These are phyloP conservation scores for Lomentospora prolificans DNA, from an alignment of 2,329 filamentous ascomycete genomes.

Conservation along the genomic window DNA sequence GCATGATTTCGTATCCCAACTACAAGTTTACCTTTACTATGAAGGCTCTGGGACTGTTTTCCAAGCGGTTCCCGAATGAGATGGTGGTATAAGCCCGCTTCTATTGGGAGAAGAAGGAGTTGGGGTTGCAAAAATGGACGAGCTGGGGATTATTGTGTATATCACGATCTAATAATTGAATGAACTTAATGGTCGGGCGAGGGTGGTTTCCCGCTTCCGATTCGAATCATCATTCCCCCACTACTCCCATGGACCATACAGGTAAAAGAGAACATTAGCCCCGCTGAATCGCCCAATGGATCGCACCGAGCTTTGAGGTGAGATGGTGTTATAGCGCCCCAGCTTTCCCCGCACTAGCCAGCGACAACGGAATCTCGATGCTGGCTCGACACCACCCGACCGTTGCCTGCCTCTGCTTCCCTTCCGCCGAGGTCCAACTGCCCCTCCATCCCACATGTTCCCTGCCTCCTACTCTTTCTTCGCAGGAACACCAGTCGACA, in stretches of 20 bases:
- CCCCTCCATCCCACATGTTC: background rate
- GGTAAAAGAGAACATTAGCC: too few relatives aligned
- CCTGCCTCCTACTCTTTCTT: background rate
- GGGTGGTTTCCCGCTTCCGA: too few relatives aligned
- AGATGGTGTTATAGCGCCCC: background rate
- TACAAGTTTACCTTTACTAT: constrained; percentile 97
- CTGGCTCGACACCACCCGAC: background rate
- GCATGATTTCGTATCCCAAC: constrained; percentile 98
- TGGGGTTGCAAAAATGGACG: background rate
- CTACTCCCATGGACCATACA: too few relatives aligned
- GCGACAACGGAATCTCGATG: background rate
- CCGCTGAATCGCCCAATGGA: too few relatives aligned
- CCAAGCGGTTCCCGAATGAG: constrained; percentile 58
- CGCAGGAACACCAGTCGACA: background rate
- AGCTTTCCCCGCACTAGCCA: background rate
- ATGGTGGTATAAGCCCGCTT: constrained; percentile 38
- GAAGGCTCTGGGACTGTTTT: constrained; percentile 87
- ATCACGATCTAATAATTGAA: constrained; percentile 2
- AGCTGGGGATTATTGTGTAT: background rate
- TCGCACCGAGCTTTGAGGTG: too few relatives aligned
- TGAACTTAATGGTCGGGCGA: background rate
- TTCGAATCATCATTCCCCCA: too few relatives aligned
- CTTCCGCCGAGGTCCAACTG: constrained; percentile 8
- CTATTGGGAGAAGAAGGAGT: background rate
- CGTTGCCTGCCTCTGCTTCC: background rate